Conservation (phyloP, 1,139 yeast species). For the Pichia sp. region DNA sequence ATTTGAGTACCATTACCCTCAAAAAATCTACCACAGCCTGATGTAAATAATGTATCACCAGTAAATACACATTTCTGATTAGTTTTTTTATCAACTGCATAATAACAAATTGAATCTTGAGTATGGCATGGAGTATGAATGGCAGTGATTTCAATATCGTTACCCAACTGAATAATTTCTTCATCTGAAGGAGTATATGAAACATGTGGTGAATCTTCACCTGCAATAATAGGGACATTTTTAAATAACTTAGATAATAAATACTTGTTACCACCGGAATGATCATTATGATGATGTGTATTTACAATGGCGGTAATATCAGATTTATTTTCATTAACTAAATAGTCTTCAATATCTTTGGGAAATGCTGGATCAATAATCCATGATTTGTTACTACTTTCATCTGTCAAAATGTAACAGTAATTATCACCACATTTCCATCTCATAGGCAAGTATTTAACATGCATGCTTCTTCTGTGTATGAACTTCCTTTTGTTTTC, state of each 20-base stretch:
- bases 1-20: slow-evolving; percentile 84
- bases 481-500: not conserved
- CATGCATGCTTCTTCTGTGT: slow-evolving; percentile 49
- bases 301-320: slow-evolving; percentile 72
- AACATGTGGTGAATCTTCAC: slow-evolving; percentile 70
- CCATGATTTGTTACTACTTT: slow-evolving; percentile 64
- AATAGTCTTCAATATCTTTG: slow-evolving; percentile 32
- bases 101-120: slow-evolving; percentile 89
- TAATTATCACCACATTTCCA: slow-evolving; percentile 95
- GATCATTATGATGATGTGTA: slow-evolving; percentile 95
- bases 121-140: slow-evolving; percentile 97
- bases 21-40: slow-evolving; percentile 95
- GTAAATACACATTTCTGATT: slow-evolving; percentile 75
- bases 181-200: slow-evolving; percentile 59
- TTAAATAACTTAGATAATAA: slow-evolving; percentile 36
- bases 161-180: slow-evolving; percentile 60
- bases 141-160: slow-evolving; percentile 61
- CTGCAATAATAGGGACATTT: slow-evolving; percentile 72
- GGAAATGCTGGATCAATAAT: slow-evolving; percentile 82
- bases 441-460: slow-evolving; percentile 81
- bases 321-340: slow-evolving; percentile 32
- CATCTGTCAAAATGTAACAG: slow-evolving; percentile 71
- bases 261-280: slow-evolving; percentile 76
- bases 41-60: slow-evolving; percentile 89
- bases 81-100: slow-evolving; percentile 54